Conservation (phyloP, 768 basidiomycete genomes). For the Tricholoma sp. region DNA sequence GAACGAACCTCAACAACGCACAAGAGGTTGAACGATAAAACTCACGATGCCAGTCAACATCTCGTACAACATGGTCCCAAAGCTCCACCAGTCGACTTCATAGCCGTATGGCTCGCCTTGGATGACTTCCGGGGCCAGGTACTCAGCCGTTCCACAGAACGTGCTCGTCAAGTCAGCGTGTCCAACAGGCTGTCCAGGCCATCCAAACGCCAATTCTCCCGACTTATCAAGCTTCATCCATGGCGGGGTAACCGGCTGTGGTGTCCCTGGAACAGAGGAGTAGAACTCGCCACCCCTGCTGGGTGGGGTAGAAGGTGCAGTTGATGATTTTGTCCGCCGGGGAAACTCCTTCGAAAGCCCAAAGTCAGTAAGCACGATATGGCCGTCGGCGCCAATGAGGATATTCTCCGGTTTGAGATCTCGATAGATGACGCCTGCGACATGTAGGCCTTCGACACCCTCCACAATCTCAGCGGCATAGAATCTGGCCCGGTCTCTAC, state of each 20-base stretch:
- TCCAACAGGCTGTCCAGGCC: conserved; percentile 49
- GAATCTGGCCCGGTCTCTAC: conserved; percentile 93
- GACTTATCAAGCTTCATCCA: conserved; percentile 71
- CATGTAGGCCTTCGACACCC: conserved; percentile 91
- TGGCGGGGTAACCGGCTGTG: conserved; percentile 41
- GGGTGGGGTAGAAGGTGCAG: conserved; percentile 57
- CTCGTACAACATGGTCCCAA: conserved; percentile 96
- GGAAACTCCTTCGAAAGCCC: conserved; percentile 91
- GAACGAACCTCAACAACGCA: too few relatives aligned
- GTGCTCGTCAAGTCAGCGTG: conserved; percentile 69
- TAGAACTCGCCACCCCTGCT: conserved; percentile 22
- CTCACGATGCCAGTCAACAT: conserved; percentile 94
- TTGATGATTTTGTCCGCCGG: conserved; percentile 38
- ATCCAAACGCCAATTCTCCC: conserved; percentile 48
- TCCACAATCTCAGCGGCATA: conserved; percentile 98
- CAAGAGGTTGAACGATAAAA: conserved; percentile 20
- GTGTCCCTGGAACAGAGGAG: too few relatives aligned
- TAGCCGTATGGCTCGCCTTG: conserved; percentile 87
- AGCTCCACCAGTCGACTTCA: conserved; percentile 97
- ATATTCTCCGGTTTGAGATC: conserved; percentile 98
- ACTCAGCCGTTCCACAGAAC: conserved; percentile 94
- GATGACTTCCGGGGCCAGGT: conserved; percentile 94
- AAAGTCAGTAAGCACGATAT: conserved; percentile 97
- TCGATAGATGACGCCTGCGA: conserved; percentile 93
- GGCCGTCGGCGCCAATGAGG: conserved; percentile 88